Percentiles rank a stretch among this genome's conserved stretches.
Conservation (phyloP, 805 yeast species). For the Schizosaccharomyces octosporus region DNA sequence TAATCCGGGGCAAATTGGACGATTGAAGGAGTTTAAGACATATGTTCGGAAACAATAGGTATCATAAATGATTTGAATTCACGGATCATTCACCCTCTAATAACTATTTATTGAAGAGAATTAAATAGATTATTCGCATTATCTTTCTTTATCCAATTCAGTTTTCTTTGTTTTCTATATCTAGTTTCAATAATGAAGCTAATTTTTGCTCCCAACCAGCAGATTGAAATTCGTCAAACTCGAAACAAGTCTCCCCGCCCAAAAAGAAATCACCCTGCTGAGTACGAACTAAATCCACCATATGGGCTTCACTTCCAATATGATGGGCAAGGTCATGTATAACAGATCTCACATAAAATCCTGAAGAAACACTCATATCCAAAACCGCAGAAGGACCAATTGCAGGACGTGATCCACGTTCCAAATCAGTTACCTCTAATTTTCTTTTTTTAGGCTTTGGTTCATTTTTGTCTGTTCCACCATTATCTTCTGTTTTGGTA, state of each 20-base stretch:
- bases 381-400: constrained; percentile 31
- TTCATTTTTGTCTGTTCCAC: constrained; percentile 12
- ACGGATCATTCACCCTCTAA: no score
- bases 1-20: neutral
- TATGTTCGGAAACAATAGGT: neutral
- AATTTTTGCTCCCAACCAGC: neutral
- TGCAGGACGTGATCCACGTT: neutral
- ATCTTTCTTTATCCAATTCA: neutral
- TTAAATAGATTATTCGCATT: no score
- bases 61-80: no score
- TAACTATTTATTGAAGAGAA: no score
- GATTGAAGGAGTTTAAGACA: neutral
- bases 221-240: neutral
- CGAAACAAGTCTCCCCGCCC: neutral
- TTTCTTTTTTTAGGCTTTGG: neutral
- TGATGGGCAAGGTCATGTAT: constrained; percentile 75
- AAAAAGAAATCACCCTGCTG: constrained; percentile 43
- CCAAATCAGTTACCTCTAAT: constrained; percentile 3
- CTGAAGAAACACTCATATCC: constrained; percentile 64
- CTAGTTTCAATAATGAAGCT: neutral
- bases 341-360: constrained; percentile 78
- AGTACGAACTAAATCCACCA: constrained; percentile 55
- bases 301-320: constrained; percentile 56
- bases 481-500: constrained; percentile 17
- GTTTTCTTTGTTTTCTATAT: neutral